Percentiles rank a stretch among this genome's conserved stretches.
Evolutionary conservation across 805 yeast genomes (phyloP).

Genomic region (Ogataea paraovalis): DNA sequence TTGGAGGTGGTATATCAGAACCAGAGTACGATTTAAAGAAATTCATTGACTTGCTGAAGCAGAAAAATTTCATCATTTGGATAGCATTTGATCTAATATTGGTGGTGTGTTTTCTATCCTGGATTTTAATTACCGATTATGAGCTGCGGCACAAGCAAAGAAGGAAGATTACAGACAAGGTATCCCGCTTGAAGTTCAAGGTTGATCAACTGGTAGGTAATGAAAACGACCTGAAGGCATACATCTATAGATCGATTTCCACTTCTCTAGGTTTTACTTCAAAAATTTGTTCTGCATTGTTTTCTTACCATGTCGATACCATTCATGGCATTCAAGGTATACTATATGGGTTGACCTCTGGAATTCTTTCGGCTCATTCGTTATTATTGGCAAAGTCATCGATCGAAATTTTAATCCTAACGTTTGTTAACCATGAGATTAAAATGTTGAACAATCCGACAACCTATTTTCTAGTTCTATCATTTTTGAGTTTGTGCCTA

Average conservation of each 20-base stretch:
- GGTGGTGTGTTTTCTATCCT: constrained; percentile 27
- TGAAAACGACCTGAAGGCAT: not conserved
- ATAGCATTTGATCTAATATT: constrained; percentile 32
- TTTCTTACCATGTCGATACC: constrained; percentile 9
- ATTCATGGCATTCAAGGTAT: constrained; percentile 47
- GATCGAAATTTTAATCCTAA: constrained; percentile 60
- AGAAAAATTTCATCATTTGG: constrained; percentile 58
- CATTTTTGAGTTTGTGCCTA: constrained; percentile 61
- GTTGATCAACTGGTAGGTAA: not conserved
- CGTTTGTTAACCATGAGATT: constrained; percentile 31
- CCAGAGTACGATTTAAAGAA: constrained; percentile 49
- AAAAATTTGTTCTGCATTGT: constrained; percentile 4
- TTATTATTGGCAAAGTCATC: constrained; percentile 80
- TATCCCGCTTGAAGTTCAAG: constrained; percentile 3
- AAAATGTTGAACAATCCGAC: constrained; percentile 34
- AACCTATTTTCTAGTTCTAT: constrained; percentile 47
- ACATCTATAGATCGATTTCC: not conserved
- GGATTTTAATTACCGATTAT: constrained; percentile 23
- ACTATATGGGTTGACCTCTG: constrained; percentile 64
- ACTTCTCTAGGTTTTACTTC: not conserved
- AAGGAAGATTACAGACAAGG: constrained; percentile 4
- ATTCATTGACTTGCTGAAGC: constrained; percentile 38
- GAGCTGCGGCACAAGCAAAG: constrained; percentile 9
- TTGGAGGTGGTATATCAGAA: constrained; percentile 64
- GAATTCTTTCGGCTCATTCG: constrained; percentile 81